phyloP scores from a whole-genome alignment of 768 basidiomycete genomes.

The Boletus insuetus region DNA sequence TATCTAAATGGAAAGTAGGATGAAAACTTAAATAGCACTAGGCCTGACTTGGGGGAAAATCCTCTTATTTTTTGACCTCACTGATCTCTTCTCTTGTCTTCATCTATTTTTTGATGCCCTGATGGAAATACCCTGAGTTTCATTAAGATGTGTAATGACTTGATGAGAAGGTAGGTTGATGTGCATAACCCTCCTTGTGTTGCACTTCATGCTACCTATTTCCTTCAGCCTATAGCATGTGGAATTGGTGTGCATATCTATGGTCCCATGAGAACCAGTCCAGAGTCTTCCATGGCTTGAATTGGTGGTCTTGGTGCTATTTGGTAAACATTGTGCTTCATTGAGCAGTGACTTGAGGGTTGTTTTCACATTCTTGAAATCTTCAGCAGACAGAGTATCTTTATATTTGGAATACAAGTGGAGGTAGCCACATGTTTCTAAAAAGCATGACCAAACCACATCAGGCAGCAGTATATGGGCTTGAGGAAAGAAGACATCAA shows the following conservation, averaged over 20 bases:
- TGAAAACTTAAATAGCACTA: no score
- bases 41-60: background rate
- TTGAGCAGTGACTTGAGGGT: background rate
- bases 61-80: slow-evolving; percentile 2
- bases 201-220: background rate
- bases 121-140: slow-evolving; percentile 1
- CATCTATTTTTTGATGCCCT: background rate
- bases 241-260: slow-evolving; percentile 4
- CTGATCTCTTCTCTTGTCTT: background rate
- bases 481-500: slow-evolving; percentile 1
- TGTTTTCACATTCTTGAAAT: background rate
- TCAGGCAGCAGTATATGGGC: background rate
- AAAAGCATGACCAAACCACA: slow-evolving; percentile 1
- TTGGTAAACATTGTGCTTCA: slow-evolving; percentile 1
- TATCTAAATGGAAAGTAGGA: no score
- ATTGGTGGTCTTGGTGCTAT: background rate
- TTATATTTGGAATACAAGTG: background rate
- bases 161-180: slow-evolving; percentile 1
- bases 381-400: background rate
- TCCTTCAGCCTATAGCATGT: slow-evolving; percentile 1
- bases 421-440: background rate
- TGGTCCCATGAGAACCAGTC: background rate
- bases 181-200: background rate
- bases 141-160: background rate
- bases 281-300: background rate